phyloP scores from a whole-genome alignment of 257 asterid genomes.

The Nicotiana undulata region DNA sequence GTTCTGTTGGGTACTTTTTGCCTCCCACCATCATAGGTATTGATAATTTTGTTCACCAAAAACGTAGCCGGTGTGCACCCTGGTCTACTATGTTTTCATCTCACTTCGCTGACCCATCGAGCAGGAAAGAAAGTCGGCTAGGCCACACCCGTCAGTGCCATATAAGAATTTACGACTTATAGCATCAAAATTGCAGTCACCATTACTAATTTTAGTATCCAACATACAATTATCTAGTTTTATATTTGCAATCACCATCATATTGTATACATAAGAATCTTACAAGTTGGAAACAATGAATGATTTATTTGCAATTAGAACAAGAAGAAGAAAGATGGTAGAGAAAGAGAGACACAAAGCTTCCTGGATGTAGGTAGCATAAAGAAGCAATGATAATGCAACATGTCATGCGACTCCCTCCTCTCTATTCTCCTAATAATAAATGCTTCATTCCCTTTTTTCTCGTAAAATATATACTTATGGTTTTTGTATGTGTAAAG shows the following conservation, averaged over 20 bases:
- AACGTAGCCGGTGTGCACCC: background rate
- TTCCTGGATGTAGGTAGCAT: background rate
- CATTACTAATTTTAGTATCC: background rate
- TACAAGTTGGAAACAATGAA: background rate
- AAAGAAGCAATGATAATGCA: background rate
- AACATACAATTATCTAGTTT: background rate
- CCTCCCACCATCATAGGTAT: background rate
- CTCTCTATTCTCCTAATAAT: background rate
- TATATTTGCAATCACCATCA: background rate
- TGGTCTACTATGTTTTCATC: background rate
- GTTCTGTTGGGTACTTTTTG: background rate
- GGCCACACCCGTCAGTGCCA: background rate
- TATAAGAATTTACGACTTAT: background rate
- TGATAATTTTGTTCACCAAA: background rate
- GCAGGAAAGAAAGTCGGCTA: background rate
- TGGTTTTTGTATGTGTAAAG: background rate
- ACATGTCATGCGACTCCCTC: background rate
- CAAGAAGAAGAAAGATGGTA: background rate
- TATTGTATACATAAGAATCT: background rate
- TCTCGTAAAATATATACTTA: too few relatives aligned
- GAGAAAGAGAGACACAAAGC: background rate
- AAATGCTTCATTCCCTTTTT: background rate
- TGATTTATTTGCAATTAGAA: background rate
- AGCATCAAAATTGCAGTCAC: background rate
- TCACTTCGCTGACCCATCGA: background rate